Base-by-base conservation (phyloP, 495 filamentous ascomycete genomes). In the Penicillium pulvis region DNA sequence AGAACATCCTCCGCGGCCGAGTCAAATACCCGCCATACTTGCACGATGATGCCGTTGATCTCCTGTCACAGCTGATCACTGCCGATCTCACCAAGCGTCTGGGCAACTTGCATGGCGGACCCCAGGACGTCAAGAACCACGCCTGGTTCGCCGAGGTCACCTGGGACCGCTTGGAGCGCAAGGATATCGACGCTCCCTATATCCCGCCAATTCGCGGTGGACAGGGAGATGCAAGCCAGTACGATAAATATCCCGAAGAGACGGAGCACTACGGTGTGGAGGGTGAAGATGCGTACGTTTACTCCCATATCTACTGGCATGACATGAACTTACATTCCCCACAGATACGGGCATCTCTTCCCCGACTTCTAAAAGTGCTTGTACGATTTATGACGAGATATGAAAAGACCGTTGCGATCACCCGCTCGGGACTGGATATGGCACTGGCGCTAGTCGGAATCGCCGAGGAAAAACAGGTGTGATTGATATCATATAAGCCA, bases 161-260 rank as follows among this genome's bases (percentile, higher is more conserved):
- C 47, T 98, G 94, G 94, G 95, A 98, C 57, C 83, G 93, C 50
- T 74, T 98, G 63, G 85, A 86, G 19, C 88, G 89, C 73, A 97
- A 96, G 78, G 95, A 98, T 66, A 98, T 98, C 56, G 94, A 98
- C 74, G 95, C 94, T 43, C 94, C 94, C 6, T 98, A 98, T 71
- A 93, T 96, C 45, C 94, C 94, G n/a, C 94, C 94, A 0, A 93
- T 98, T 28, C 86, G 90, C 65, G 92, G 90, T 26, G 94, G 94
- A 50, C 86, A 91, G 33, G 94, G 94, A 53, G 94, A 98, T 79
- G 89, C 94, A 33, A 97, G 92, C 75, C 92, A 97, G 75, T 98
- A 98, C 65, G 94, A 98, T 75, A 90, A 90, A 69, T 98, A 98
- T 75, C 92, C 94, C 3, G 94, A 98, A 76, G 94, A 98, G 70